Base-by-base conservation (phyloP, 2,329 filamentous ascomycete species). In the Pyricularia grisea region DNA sequence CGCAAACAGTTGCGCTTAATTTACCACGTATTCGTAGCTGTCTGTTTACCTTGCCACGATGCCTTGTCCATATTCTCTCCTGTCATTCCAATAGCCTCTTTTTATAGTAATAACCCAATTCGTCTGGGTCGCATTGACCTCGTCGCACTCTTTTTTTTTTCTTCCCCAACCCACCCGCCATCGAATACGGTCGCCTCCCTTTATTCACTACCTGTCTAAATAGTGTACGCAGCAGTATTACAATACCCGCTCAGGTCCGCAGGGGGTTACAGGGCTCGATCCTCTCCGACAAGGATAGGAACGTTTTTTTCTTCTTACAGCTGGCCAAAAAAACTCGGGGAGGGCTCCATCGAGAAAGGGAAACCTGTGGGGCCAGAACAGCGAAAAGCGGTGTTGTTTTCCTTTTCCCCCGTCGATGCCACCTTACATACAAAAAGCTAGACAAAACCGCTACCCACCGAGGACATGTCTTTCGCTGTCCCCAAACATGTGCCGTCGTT, bases 401-500 rank as follows among this genome's bases (percentile, higher is more conserved):
- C 42, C 42, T n/a, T 55, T 17, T n/a, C 42, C 58, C 58, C 25
- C 58, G 58, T 61, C 58, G 58, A 61, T 61, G 58, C 65, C 65
- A 50, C 25, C 33, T 36, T 25, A 67, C 65, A 42, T 36, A 55
- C 17, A 42, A 55, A 42, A 27, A 7, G 25, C 31, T 33, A 66
- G 65, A 58, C 65, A 55, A 14, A 10, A 36, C 36, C 65, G n/a
- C 20, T 55, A 68, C 64, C 33, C 65, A 75, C 77, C 64, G 73
- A 78, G 74, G 81, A 83, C 71, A 90, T 90, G 88, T 81, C 86
- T 67, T 93, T 92, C 79, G 82, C 86, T 66, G 80, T 91, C 55
- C 90, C 90, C 20, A 87, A 86, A 76, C 88, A 91, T 79, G 83
- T 89, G n/a, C 90, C 90, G 68, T 87, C 88, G 73, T 91, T 92